Percentiles rank a stretch among this genome's conserved stretches.
Evolutionary conservation across 768 basidiomycete genomes (phyloP).

Genomic region (Pleurotus platypus): DNA sequence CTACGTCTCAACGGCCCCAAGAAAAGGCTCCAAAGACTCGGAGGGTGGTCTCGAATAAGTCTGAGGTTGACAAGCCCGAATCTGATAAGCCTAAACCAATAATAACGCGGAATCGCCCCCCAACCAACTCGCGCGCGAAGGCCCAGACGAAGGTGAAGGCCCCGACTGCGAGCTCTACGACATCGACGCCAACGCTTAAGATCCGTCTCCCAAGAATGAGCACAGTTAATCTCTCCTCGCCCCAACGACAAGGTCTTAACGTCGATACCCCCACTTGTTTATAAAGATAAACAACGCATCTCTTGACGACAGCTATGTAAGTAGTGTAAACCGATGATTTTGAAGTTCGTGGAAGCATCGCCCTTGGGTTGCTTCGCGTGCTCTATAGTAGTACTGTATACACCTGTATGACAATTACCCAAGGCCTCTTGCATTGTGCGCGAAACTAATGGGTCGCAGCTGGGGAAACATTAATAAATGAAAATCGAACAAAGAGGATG

Average conservation of each 20-base stretch:
- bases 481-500: too few species aligned
- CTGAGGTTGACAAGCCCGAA: slow-evolving; percentile 9
- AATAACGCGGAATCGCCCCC: background rate
- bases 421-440: too few species aligned
- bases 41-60: slow-evolving; percentile 5
- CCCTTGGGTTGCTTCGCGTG: too few species aligned
- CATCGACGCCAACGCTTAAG: slow-evolving; percentile 43
- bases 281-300: background rate
- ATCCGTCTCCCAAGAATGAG: slow-evolving; percentile 52
- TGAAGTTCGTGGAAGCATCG: too few species aligned
- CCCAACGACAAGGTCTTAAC: slow-evolving; percentile 3
- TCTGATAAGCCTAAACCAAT: slow-evolving; percentile 8
- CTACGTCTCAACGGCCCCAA: background rate
- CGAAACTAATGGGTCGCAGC: too few species aligned
- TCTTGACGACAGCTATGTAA: too few species aligned
- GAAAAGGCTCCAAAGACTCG: slow-evolving; percentile 9
- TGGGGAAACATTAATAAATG: too few species aligned
- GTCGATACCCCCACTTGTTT: slow-evolving; percentile 7
- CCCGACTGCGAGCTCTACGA: slow-evolving; percentile 9
- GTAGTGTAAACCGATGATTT: too few species aligned
- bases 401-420: too few species aligned
- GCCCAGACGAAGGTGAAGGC: slow-evolving; percentile 10
- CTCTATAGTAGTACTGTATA: too few species aligned
- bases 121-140: slow-evolving; percentile 23
- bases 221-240: slow-evolving; percentile 20